Evolutionary conservation across 768 basidiomycete genomes (phyloP).

Genomic region (Ramaria rubella): DNA sequence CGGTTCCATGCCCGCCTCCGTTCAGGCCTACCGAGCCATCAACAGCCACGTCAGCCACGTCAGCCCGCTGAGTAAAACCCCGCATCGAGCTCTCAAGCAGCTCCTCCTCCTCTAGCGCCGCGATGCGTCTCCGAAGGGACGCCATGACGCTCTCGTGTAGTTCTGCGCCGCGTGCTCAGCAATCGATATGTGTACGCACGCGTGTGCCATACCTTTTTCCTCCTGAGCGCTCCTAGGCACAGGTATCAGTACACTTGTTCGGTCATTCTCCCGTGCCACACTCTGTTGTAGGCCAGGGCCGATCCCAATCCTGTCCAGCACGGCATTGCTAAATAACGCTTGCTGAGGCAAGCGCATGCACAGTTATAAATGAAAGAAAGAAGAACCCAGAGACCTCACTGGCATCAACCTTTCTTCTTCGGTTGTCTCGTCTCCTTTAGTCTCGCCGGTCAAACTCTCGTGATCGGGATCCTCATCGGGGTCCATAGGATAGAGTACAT

Average conservation of each 20-base stretch:
- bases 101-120: slow-evolving; percentile 12
- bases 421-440: slow-evolving; percentile 5
- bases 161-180: too few relatives aligned
- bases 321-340: not conserved
- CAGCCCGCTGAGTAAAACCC: slow-evolving; percentile 3
- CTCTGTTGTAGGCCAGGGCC: too few relatives aligned
- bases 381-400: not conserved
- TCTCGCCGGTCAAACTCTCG: slow-evolving; percentile 5
- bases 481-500: not conserved
- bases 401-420: not conserved
- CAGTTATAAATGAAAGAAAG: too few relatives aligned
- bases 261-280: not conserved
- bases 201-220: slow-evolving; percentile 7
- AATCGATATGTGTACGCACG: too few relatives aligned
- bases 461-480: slow-evolving; percentile 5
- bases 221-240: not conserved
- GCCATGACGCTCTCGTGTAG: slow-evolving; percentile 10
- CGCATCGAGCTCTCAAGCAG: slow-evolving; percentile 9
- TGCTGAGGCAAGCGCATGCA: too few relatives aligned
- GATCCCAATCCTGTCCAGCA: slow-evolving; percentile 2
- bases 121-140: slow-evolving; percentile 6
- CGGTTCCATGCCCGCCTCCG: too few relatives aligned
- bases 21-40: too few relatives aligned
- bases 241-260: not conserved
- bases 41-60: not conserved